Base-by-base conservation (phyloP, 768 basidiomycete species). In the Hydnomerulius pinastri region DNA sequence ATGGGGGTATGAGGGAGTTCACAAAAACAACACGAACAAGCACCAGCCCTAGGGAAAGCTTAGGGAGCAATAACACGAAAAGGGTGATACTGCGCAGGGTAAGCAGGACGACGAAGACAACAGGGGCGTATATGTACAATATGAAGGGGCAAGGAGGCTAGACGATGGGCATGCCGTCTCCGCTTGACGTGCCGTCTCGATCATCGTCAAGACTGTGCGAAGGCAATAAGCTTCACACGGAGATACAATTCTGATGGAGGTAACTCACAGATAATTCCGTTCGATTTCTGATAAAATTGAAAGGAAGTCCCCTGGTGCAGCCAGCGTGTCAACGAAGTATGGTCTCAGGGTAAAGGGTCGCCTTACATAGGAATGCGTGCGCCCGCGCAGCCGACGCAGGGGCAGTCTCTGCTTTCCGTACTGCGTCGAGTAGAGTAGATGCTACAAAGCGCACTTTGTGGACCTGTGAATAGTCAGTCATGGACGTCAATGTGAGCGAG, bases 391-490 rank as follows among this genome's bases (percentile, higher is more conserved):
- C 90, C 37, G 84, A 87, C 6, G 80, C 86, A 49, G 87, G 87
- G 12, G 86, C 85, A 6, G 83, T 87, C 62, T 90, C 88, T 41
- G 84, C 87, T 69, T 88, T 87, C 43, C 85, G 77, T 28, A 95
- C 87, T 15, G 89, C 83, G 63, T 94, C 92, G 51, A 95, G 75
- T 44, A 96, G 72, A 2, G 91, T 92, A 11, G 91, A 94, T 13
- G 93, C 93, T 30, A 95, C 91, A 66, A 92, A 95, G 50, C 93
- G 85, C 54, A 95, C 92, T 77, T 95, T 95, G 65, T 90, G 86
- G 13, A 95, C 90, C 85, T 87, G 54, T 28, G 55, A 25, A 17
- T 33, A 18, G 59, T 38, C 50, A 27, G 18, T 13, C 12, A 18
- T 21, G 17, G 21, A 27, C 42, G n/a, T n/a, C n/a, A 43, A 13